Base-by-base conservation (phyloP, 2,329 filamentous ascomycete genomes). In the Aspergillus clavatus region DNA sequence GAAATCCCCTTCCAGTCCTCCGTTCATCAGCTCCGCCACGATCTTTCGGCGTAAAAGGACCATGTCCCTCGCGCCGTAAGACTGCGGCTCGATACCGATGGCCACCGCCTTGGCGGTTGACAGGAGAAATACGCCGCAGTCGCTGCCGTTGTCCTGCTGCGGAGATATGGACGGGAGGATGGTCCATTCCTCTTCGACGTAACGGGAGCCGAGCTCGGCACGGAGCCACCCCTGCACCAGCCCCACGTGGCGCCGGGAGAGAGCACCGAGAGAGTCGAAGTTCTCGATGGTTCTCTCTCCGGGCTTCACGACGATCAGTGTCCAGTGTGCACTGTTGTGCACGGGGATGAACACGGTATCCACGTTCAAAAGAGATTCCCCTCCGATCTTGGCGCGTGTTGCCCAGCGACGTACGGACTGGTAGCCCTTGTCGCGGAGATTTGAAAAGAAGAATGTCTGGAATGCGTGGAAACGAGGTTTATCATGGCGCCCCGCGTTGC, bases 81-180 rank as follows among this genome's bases (percentile, higher is more conserved):
- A 63, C 42, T 68, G 63, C 3, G 70, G 70, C 40, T 73, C 70
- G 22, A 73, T 56, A 12, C 67, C 68, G 22, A 74, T 54, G 40
- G 70, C 66, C 40, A 75, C 63, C 45, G 73, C 67, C 50, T 75
- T 74, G 39, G 73, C 73, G 4, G 69, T 74, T 7, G 72, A 73
- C 16, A 74, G 59, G 16, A 73, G 62, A 50, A 76, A 76, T 2
- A 75, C 72, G n/a, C 73, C 73, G 46, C 73, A 76, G 47, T 76
- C 73, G 42, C 66, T 69, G 22, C 66, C 66, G 47, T 76, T 76
- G 45, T 69, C 54, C 48, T 76, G 73, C 45, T 64, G 63, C 5
- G 73, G 72, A 5, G 70, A 72, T 5, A 54, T 33, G 2, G 68
- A 68, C 4, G 63, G 59, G 16, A 70, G 58, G 5, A 69, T 56